phyloP scores from a whole-genome alignment of 192 early-diverging fungal species.

The Podila clonocystis region DNA sequence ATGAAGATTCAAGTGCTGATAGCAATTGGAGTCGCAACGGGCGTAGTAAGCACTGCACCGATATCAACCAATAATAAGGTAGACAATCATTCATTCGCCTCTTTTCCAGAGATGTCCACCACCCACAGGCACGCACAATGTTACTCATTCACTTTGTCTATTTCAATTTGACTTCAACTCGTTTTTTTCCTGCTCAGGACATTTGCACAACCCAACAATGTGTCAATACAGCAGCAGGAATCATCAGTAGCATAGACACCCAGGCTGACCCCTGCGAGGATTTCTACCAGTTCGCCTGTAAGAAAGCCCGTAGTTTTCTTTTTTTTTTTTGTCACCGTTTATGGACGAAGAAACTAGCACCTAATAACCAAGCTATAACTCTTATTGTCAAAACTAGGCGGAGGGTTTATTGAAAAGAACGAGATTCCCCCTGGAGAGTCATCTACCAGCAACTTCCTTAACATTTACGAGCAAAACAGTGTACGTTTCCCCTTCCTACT shows the following conservation, averaged over 20 bases:
- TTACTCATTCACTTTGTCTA: neutral
- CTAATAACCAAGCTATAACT: neutral
- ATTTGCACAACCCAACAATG: slow-evolving; percentile 64
- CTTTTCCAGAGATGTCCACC: too few relatives aligned
- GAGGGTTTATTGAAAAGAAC: slow-evolving; percentile 15
- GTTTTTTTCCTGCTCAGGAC: neutral
- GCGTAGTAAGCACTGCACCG: too few relatives aligned
- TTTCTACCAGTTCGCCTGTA: slow-evolving; percentile 72
- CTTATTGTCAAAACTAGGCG: slow-evolving; percentile 4
- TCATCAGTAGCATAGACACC: slow-evolving; percentile 61
- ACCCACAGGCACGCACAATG: too few relatives aligned
- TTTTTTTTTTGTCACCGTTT: neutral
- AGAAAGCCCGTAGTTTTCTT: neutral
- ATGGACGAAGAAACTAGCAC: too few relatives aligned
- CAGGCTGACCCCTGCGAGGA: slow-evolving; percentile 70
- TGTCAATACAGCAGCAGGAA: slow-evolving; percentile 54
- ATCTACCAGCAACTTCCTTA: slow-evolving; percentile 7
- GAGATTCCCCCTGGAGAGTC: slow-evolving; percentile 15
- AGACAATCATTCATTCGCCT: too few relatives aligned
- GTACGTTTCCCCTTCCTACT: neutral
- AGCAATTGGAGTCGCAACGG: too few relatives aligned
- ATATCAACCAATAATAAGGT: too few relatives aligned
- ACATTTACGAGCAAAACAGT: slow-evolving; percentile 7
- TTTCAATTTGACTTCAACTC: too few relatives aligned
- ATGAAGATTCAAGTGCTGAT: too few relatives aligned